Evolutionary conservation across 2,329 filamentous ascomycete species (phyloP).

Genomic region (Cryphonectria parasitica): DNA sequence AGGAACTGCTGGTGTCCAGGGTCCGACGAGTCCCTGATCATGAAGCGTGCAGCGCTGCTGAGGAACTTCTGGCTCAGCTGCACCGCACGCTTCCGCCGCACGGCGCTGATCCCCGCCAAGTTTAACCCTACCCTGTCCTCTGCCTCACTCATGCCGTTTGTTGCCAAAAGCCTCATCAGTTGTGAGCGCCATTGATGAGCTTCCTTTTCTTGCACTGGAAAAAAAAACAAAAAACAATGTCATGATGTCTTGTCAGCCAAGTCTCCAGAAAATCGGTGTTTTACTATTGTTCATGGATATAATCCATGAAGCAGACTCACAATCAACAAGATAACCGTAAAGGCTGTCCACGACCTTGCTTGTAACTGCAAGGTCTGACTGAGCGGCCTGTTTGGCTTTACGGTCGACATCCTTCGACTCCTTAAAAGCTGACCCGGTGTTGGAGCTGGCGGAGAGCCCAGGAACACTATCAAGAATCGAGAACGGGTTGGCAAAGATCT

Average conservation of each 20-base stretch:
- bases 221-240: neutral
- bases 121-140: neutral
- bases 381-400: neutral
- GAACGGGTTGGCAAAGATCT: conserved; percentile 2
- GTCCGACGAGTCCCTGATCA: neutral
- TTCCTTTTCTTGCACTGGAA: neutral
- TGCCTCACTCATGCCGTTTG: neutral
- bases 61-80: neutral
- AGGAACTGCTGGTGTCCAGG: neutral
- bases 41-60: conserved; percentile 2
- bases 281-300: neutral
- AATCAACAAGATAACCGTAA: neutral
- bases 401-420: neutral
- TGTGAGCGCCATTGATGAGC: conserved; percentile 10
- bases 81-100: neutral
- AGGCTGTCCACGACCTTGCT: neutral
- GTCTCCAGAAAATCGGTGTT: neutral
- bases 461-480: conserved; percentile 7
- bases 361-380: neutral
- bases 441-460: neutral
- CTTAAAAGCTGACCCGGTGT: neutral
- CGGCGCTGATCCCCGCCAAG: neutral
- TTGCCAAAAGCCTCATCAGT: neutral
- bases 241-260: neutral
- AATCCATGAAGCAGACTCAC: neutral